Conservation (phyloP, 345 rosid genomes). For the Lepidium didymum region DNA sequence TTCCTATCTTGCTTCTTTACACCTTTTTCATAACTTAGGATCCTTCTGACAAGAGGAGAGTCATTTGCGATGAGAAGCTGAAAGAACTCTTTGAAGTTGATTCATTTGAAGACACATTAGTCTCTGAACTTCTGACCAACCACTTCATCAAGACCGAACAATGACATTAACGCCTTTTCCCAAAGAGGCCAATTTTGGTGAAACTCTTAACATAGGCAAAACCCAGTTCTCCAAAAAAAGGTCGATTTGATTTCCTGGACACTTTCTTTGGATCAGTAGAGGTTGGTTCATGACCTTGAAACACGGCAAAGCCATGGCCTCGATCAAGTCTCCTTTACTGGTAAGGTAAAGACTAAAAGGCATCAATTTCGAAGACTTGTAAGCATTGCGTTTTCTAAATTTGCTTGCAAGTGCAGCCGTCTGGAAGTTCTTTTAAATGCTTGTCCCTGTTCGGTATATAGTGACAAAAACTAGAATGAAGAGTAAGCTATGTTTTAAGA, state of each 20-base stretch:
- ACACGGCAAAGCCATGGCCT: neutral
- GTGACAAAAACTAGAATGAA: neutral
- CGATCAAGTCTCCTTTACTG: neutral
- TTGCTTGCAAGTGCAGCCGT: conserved; percentile 24
- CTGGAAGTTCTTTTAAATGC: neutral
- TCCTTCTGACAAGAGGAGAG: conserved; percentile 47
- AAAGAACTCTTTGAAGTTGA: conserved; percentile 58
- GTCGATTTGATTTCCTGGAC: neutral
- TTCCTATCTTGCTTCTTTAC: neutral
- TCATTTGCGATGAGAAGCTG: conserved; percentile 51
- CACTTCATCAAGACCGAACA: conserved; percentile 51
- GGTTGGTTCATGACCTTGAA: conserved; percentile 6
- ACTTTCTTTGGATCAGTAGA: neutral
- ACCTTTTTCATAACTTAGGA: conserved; percentile 31
- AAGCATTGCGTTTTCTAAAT: conserved; percentile 25
- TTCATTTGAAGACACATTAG: conserved; percentile 38
- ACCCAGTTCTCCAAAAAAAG: neutral
- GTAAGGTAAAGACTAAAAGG: conserved; percentile 9
- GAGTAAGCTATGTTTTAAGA: conserved; percentile 8
- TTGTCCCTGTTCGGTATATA: conserved; percentile 14
- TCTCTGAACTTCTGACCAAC: conserved; percentile 40
- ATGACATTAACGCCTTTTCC: conserved; percentile 30
- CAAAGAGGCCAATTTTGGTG: conserved; percentile 34
- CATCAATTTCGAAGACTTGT: conserved; percentile 9
- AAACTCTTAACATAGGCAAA: conserved; percentile 11